Evolutionary conservation across 1,284 basidiomycete species (phyloP), one percentile per base, ranked within the genome.

Genomic region (Ustilago hordei): DNA sequence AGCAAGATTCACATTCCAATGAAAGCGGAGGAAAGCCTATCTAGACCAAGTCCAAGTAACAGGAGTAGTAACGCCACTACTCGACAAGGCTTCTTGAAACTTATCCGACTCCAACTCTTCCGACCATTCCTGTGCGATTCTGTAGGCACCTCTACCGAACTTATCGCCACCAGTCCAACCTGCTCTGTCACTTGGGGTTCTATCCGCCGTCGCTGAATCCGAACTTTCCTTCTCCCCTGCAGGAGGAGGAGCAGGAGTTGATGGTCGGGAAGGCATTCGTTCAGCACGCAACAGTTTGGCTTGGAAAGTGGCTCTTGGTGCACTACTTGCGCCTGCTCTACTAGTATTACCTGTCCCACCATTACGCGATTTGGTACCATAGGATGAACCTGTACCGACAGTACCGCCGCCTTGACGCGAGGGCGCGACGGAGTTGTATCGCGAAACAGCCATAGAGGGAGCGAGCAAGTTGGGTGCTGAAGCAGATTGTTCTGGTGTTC

Each of bases 41-140:
- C 75, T 69, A 15, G 75, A 67, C 75, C 75, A 78, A 9, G 70
- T 74, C 75, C 75, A 78, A 36, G 71, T 69, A 43, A 73, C 75
- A 4, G 75, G 75, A 2, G 75, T 68, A 8, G 75, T 69, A 52
- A 78, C 71, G 13, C 69, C 75, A 47, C 74, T 76, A 28, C 71
- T 71, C 41, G 69, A 71, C 13, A 76, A 52, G 1, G 74, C 74
- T n/a, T 76, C 74, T 41, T 71, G 69, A 39, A 68, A 71, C 62
- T 71, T 76, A 31, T 76, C 74, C 39, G 61, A 68, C 12, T 76
- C 69, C 48, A 67, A 35, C 34, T 76, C 74, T 8, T 71, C 68
- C 32, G 58, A 57, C 74, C 74, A 76, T 59, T 71, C 75, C 19
- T 74, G 66, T 15, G 75, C 75, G 19, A 70, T 15, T 15, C 75